Evolutionary conservation across 768 basidiomycete genomes (phyloP), one percentile per base, ranked within the genome.

Genomic region (Porpolomopsis calyptriformis): DNA sequence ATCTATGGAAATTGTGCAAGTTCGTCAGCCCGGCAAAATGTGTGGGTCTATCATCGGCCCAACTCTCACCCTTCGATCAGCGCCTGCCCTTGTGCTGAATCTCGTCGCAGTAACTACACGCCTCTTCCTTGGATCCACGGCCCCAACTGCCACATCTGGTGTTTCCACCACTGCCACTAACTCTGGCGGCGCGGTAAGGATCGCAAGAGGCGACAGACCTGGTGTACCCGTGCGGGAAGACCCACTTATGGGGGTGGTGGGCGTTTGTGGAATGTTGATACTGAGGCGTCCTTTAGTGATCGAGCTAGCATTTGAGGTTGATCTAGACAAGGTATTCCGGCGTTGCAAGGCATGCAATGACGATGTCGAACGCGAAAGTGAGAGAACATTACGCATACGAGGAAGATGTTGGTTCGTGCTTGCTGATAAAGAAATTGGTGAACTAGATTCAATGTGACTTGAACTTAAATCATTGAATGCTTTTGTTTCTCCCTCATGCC

Each of bases 141-240:
- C 85, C 7, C 90, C 90, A 29, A 89, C 78, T n/a, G 80, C 88
- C 7, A 90, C 81, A 58, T 91, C 90, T 0, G 88, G 86, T 8
- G 86, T 90, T 60, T 85, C 85, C 14, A 92, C 82, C 24, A 91
- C 66, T 3, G 82, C 86, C 14, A 92, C 74, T 23, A 92, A 64
- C 57, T 80, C 80, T 12, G 90, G 89, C n/a, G 87, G 84, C 12
- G 83, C 83, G 9, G 83, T 87, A 62, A 90, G 63, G 36, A 85
- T 79, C 11, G 85, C 78, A 0, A 85, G n/a, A n/a, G n/a, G n/a
- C n/a, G 83, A 11, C 82, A 70, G 0, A 85, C 84, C 51, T 72
- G 82, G 23, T 74, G 63, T 14, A 77, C 59, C 0, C 8, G 64
- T 65, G 5, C 72, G 64, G 2, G 70, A 69, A 9, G 69, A 71